Evolutionary conservation across 176 grass and related monocot genomes (phyloP), one percentile per base, ranked within the genome.

Genomic region (Saccharum officinarum): DNA sequence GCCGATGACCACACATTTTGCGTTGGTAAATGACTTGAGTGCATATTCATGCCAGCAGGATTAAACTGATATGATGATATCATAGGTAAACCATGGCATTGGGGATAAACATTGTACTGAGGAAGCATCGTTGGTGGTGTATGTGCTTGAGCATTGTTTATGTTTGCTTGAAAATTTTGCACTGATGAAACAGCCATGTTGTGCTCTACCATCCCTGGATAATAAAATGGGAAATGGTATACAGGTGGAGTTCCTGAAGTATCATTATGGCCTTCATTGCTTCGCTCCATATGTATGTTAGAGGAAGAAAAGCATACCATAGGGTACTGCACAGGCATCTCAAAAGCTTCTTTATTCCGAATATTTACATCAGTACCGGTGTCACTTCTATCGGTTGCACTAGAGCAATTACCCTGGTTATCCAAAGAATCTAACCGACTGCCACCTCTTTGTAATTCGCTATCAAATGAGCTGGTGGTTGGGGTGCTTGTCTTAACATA

Each of bases 401-500:
- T 71, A 79, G 84, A 68, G 62, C 69, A 84, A 73, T 76, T 84
- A 79, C 55, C 86, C 67, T 31, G 46, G 64, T 36, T 28, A 86
- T 86, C 80, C 28, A 63, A 61, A 45, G 66, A 69, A 81, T 80
- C 87, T 83, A 77, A 83, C 47, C 70, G 80, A 84, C 72, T 77
- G 59, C 68, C 81, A 80, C 59, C 75, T 88, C 66, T 83, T 57
- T 94, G 86, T 45, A 84, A 17, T 88, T 77, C 52, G 42, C 65
- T 89, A 77, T 79, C 83, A 55, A 86, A 66, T 50, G 88, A 71
- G 46, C 45, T 91, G 67, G 55, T 89, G 69, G 75, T 69, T 73
- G 86, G 85, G 79, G 85, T 85, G 70, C 67, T 87, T 74, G 90
- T 73, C 59, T 90, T 96, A 13, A 95, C 97, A 89, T 99, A 99